These are phyloP conservation scores for Linanthus parryae DNA, from an alignment of 148 eudicot species.

Conservation along the genomic window DNA sequence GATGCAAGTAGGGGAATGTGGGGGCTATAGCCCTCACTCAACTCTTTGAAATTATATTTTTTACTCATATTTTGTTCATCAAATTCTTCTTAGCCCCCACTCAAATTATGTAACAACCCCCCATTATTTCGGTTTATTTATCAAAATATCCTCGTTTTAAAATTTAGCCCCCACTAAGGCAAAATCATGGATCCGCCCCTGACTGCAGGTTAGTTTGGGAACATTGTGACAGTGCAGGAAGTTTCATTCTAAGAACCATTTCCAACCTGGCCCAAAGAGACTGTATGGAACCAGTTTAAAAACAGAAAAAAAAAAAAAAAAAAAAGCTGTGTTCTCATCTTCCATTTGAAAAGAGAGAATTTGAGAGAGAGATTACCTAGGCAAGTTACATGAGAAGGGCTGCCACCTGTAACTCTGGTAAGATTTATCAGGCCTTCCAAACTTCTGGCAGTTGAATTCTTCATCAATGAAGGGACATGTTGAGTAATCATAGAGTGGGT, in stretches of 20 bases:
- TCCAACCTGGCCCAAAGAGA: background rate
- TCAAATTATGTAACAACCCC: too few species aligned
- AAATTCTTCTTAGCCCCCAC: too few species aligned
- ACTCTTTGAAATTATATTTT: too few species aligned
- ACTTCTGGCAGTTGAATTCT: constrained; percentile 66
- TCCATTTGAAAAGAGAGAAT: background rate
- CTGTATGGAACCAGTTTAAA: background rate
- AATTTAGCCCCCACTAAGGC: background rate
- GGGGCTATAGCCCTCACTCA: too few species aligned
- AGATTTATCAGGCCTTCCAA: constrained; percentile 57
- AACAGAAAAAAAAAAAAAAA: background rate
- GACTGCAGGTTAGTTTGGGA: background rate
- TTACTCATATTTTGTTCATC: too few species aligned
- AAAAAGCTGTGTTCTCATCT: background rate
- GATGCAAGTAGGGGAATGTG: too few species aligned
- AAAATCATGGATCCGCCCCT: background rate
- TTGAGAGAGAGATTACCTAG: constrained; percentile 36
- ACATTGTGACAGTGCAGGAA: background rate
- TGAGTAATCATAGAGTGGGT: constrained; percentile 62
- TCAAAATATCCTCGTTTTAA: background rate
- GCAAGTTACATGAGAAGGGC: constrained; percentile 59
- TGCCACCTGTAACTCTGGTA: constrained; percentile 87
- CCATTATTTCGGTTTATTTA: background rate
- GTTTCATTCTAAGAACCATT: background rate
- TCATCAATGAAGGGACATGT: constrained; percentile 70